Conservation (phyloP, 2,329 filamentous ascomycete species). For the Hypoxylon sp. region DNA sequence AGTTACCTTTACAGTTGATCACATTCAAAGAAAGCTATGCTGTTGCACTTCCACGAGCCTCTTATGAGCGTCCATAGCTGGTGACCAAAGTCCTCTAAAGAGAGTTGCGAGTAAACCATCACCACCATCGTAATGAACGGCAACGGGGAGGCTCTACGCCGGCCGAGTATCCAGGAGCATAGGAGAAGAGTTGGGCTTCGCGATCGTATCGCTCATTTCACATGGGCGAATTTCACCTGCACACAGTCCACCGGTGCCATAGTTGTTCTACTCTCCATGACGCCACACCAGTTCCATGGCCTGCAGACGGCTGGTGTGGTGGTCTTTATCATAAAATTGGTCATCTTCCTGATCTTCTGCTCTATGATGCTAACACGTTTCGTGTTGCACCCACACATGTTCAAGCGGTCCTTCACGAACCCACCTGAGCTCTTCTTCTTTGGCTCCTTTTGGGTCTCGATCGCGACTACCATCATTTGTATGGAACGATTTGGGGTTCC, state of each 20-base stretch:
- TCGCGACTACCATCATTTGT: conserved; percentile 72
- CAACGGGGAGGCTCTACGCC: not conserved
- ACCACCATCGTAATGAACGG: conserved; percentile 6
- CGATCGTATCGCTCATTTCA: conserved; percentile 58
- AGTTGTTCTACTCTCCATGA: conserved; percentile 66
- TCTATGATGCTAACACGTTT: conserved; percentile 66
- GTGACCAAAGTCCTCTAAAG: not conserved
- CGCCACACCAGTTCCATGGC: conserved; percentile 69
- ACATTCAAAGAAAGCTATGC: not conserved
- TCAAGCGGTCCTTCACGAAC: conserved; percentile 64
- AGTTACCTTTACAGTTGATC: not conserved
- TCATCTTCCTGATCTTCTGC: conserved; percentile 67
- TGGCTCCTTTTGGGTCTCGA: conserved; percentile 72
- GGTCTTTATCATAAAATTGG: conserved; percentile 70
- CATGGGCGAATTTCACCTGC: conserved; percentile 71
- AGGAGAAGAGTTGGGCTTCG: conserved; percentile 46
- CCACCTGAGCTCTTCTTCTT: conserved; percentile 73
- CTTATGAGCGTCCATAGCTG: not conserved
- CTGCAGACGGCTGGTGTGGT: conserved; percentile 68
- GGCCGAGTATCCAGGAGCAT: conserved; percentile 49
- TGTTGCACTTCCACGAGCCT: not conserved
- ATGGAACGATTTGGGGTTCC: conserved; percentile 66
- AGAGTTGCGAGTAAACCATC: not conserved
- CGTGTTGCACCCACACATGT: conserved; percentile 61
- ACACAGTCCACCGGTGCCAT: conserved; percentile 61